phyloP scores from a whole-genome alignment of 306 rosid genomes.

The Quercus rubra region DNA sequence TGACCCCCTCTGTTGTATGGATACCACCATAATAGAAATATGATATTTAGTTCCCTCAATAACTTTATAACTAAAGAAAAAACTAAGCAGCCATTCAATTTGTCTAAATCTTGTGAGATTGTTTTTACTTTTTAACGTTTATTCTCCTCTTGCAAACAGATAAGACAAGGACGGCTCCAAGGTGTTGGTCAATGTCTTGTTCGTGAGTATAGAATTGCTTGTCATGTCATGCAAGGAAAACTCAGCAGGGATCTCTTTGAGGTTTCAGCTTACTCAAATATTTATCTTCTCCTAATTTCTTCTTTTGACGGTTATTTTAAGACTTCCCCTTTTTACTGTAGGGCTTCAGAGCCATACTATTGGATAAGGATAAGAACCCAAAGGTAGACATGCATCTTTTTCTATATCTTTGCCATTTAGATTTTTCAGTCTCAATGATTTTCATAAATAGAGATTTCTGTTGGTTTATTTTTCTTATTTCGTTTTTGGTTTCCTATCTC shows the following conservation, averaged over 20 bases:
- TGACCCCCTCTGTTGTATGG: too few relatives aligned
- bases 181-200: slow-evolving; percentile 86
- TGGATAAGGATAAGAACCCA: slow-evolving; percentile 86
- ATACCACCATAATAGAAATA: not conserved
- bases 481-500: slow-evolving; percentile 14
- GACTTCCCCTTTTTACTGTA: slow-evolving; percentile 33
- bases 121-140: not conserved
- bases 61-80: too few relatives aligned
- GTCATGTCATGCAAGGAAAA: slow-evolving; percentile 61
- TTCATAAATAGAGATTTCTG: not conserved
- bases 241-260: slow-evolving; percentile 84
- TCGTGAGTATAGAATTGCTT: slow-evolving; percentile 76
- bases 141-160: slow-evolving; percentile 27
- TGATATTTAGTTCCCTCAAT: too few relatives aligned
- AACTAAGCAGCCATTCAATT: too few relatives aligned
- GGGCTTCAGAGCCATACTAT: slow-evolving; percentile 91
- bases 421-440: not conserved
- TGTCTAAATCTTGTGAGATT: not conserved
- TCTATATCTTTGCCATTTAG: not conserved
- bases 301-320: slow-evolving; percentile 10
- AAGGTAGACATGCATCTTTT: slow-evolving; percentile 46
- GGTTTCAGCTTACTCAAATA: slow-evolving; percentile 36
- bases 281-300: slow-evolving; percentile 5
- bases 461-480: slow-evolving; percentile 7
- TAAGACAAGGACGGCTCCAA: slow-evolving; percentile 76